These are phyloP conservation scores for Manihot esculenta DNA, from an alignment of 441 rosid genomes.

Conservation along the genomic window DNA sequence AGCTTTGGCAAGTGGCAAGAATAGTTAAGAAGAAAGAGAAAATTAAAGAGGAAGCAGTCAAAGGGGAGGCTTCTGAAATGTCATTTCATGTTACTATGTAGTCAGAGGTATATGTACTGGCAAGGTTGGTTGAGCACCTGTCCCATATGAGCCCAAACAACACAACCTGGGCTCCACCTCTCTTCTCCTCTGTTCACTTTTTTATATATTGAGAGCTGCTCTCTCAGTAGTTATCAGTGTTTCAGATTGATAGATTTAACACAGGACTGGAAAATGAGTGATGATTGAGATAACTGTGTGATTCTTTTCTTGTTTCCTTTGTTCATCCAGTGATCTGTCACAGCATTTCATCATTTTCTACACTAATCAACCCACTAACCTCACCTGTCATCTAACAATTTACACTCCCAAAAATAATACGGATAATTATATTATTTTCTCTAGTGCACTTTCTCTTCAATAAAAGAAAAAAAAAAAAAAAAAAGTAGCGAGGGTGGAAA, in stretches of 20 bases:
- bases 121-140: conserved; percentile 22
- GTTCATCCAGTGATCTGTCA: conserved; percentile 32
- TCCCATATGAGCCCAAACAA: conserved; percentile 22
- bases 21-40: conserved; percentile 11
- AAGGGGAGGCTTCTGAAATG: conserved; percentile 33
- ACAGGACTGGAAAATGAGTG: neutral
- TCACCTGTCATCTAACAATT: conserved; percentile 9
- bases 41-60: conserved; percentile 25
- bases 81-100: conserved; percentile 40
- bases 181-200: neutral
- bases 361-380: neutral
- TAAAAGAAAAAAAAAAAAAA: too few relatives aligned
- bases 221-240: conserved; percentile 17
- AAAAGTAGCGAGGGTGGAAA: too few relatives aligned
- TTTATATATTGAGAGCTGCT: too few relatives aligned
- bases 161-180: conserved; percentile 1
- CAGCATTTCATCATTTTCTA: conserved; percentile 18
- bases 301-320: conserved; percentile 24
- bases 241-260: conserved; percentile 13
- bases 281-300: conserved; percentile 10
- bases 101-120: conserved; percentile 26
- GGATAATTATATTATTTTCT: too few relatives aligned
- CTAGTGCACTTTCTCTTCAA: too few relatives aligned
- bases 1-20: conserved; percentile 30
- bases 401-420: too few relatives aligned